Conservation (phyloP, 2,329 filamentous ascomycete species). For the Cryphonectria carpinicola region DNA sequence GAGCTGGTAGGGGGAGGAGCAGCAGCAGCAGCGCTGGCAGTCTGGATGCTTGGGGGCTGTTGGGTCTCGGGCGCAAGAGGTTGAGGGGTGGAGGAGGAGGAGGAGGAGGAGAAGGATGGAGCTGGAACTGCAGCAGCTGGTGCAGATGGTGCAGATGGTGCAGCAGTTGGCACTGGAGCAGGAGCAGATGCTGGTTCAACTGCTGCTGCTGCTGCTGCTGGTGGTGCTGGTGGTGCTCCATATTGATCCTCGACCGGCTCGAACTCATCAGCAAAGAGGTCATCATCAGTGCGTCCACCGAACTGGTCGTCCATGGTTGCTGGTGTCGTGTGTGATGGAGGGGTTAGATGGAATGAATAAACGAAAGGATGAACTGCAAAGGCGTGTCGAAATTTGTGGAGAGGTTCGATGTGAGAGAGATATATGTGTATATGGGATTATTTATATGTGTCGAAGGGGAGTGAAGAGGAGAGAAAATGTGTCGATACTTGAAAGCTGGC, state of each 20-base stretch:
- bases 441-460: not conserved
- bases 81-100: constrained; percentile 20
- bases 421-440: not conserved
- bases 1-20: constrained; percentile 13
- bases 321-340: not conserved
- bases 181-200: constrained; percentile 9
- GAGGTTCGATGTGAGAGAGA: no score
- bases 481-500: not conserved
- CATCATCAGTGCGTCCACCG: constrained; percentile 63
- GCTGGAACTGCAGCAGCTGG: constrained; percentile 13
- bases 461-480: not conserved
- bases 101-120: constrained; percentile 10
- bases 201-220: not conserved
- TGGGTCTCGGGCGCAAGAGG: constrained; percentile 16
- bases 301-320: constrained; percentile 64
- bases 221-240: constrained; percentile 28
- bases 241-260: constrained; percentile 50
- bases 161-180: constrained; percentile 18
- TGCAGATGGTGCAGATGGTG: not conserved
- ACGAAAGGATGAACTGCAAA: not conserved
- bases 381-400: not conserved
- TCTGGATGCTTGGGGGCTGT: constrained; percentile 13
- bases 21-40: not conserved
- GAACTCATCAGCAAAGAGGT: constrained; percentile 66
- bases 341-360: not conserved